These are phyloP conservation scores for Lodderomyces elongisporus DNA, from an alignment of 1,139 yeast species.

Conservation along the genomic window DNA sequence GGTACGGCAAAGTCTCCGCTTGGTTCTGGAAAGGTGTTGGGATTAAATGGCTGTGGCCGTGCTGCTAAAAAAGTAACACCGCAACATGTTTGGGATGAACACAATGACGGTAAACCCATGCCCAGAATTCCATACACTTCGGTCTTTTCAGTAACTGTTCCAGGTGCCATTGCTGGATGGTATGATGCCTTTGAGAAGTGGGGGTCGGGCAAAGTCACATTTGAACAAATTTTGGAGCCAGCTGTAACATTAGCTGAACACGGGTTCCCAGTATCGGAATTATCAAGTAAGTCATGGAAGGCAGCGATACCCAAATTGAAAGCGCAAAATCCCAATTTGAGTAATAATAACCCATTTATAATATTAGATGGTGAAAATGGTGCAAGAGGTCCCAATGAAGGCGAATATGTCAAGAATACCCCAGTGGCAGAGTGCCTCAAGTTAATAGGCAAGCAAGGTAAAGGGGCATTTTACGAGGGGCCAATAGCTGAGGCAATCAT, in stretches of 20 bases:
- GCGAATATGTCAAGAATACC: conserved; percentile 54
- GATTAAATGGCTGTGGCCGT: conserved; percentile 76
- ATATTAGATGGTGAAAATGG: conserved; percentile 25
- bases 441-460: conserved; percentile 52
- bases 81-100: conserved; percentile 43
- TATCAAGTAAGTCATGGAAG: conserved; percentile 54
- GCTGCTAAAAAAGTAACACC: conserved; percentile 51
- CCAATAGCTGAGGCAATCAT: conserved; percentile 62
- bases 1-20: conserved; percentile 17
- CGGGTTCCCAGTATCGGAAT: conserved; percentile 63
- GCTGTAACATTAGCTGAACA: conserved; percentile 66
- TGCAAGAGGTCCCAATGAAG: conserved; percentile 47
- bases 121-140: conserved; percentile 43
- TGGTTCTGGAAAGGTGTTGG: conserved; percentile 40
- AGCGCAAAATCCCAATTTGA: conserved; percentile 30
- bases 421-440: conserved; percentile 52
- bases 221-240: conserved; percentile 59
- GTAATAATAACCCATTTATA: conserved; percentile 35
- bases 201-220: conserved; percentile 66
- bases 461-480: conserved; percentile 65
- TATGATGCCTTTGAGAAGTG: conserved; percentile 59
- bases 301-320: conserved; percentile 32
- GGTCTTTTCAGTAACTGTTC: conserved; percentile 62
- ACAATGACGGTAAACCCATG: conserved; percentile 37
- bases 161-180: conserved; percentile 81